Base-by-base conservation (phyloP, 1,284 basidiomycete genomes). In the Moniliella sp. region DNA sequence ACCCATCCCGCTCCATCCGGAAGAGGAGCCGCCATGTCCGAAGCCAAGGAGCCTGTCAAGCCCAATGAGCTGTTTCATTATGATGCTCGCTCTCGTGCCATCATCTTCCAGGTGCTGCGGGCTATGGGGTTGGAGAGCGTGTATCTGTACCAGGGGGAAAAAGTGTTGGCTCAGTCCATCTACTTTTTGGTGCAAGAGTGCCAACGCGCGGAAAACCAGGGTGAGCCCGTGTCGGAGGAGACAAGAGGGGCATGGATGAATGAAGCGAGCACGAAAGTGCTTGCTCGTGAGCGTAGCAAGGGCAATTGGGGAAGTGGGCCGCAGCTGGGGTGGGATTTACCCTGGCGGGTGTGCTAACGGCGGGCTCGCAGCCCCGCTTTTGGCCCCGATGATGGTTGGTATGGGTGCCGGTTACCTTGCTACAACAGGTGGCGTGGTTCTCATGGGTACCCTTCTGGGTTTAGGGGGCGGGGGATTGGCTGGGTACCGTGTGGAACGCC, bases 31-130 rank as follows among this genome's bases (percentile, higher is more conserved):
- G n/a, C n/a, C n/a, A n/a, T n/a, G n/a, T n/a, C 13, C 23, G 21
- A 34, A 11, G 15, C 27, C 3, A 41, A 39, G 27, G 32, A 38
- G 29, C 40, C 45, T 2, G 39, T 44, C 35, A 50, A 51, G 36
- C 51, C 51, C 5, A 54, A 48, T 30, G 51, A 54, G 17, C 32
- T 42, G 8, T 54, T 43, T 33, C 51, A 52, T 32, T 54, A 52
- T 28, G 49, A 52, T 16, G 44, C 51, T 2, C 35, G 49, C 7
- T 47, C 49, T 3, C 35, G 51, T 1, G 48, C 51, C 14, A 32
- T 54, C 12, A 48, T 54, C 28, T 54, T 51, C 31, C 43, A 43
- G 15, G 48, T 48, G 1, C 35, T 39, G 13, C 36, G 37, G 4
- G 46, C 48, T 7, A 48, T 54, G 45, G 48, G 48, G 13, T 38